These are phyloP conservation scores for Panus rudis DNA, from an alignment of 768 basidiomycete species.

Conservation along the genomic window DNA sequence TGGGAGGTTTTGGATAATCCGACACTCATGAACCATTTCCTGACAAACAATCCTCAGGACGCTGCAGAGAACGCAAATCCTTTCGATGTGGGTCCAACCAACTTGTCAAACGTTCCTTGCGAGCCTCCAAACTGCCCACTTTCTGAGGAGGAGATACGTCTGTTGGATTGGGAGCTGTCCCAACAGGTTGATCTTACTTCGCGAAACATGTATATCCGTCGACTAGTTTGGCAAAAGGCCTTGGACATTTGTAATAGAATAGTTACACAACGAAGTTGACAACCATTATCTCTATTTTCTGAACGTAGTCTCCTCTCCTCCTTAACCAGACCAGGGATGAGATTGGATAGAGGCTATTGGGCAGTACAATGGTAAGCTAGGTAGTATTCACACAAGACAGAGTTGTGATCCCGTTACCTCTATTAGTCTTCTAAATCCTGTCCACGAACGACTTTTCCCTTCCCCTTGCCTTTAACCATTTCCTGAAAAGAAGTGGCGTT, in stretches of 20 bases:
- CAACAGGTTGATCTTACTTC: neutral
- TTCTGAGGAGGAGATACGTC: conserved; percentile 4
- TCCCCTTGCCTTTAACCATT: too few relatives aligned
- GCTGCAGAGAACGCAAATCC: conserved; percentile 3
- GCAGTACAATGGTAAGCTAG: too few relatives aligned
- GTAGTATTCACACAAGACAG: too few relatives aligned
- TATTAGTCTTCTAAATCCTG: too few relatives aligned
- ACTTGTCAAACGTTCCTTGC: conserved; percentile 10
- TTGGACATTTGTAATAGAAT: neutral
- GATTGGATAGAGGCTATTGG: too few relatives aligned
- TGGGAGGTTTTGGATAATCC: conserved; percentile 13
- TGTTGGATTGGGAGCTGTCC: conserved; percentile 1
- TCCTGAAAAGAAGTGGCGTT: too few relatives aligned
- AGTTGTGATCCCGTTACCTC: too few relatives aligned
- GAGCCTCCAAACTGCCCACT: conserved; percentile 12
- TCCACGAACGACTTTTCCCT: too few relatives aligned
- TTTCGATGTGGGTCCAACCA: conserved; percentile 1
- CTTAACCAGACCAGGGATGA: too few relatives aligned
- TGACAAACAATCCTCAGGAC: conserved; percentile 7
- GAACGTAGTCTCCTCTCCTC: too few relatives aligned
- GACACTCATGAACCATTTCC: conserved; percentile 10
- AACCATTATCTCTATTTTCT: too few relatives aligned
- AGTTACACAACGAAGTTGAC: too few relatives aligned
- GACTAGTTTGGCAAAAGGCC: neutral
- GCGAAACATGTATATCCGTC: neutral